A percentile compares a stretch with the other conserved stretches of the same genome.
Evolutionary conservation across 108 stramenopile species (phyloP).

Genomic region (Skeletonema potamos): DNA sequence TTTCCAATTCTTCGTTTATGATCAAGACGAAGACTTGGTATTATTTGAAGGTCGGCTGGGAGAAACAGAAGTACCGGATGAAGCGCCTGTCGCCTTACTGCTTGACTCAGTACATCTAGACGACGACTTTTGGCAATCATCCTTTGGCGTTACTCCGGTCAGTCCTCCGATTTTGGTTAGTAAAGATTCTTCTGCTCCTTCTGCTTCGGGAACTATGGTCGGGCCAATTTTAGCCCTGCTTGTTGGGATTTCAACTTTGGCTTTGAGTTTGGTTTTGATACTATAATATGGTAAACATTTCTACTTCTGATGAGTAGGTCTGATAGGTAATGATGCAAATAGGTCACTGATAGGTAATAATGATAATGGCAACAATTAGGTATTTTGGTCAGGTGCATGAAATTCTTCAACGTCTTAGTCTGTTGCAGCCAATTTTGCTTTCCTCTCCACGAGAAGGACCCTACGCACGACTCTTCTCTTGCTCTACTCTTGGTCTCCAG

Average conservation of each 20-base stretch:
- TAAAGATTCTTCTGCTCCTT: not conserved
- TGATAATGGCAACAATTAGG: no score
- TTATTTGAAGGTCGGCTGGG: constrained; percentile 44
- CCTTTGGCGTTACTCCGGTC: constrained; percentile 17
- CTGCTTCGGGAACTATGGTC: not conserved
- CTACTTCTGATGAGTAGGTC: no score
- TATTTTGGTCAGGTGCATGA: no score
- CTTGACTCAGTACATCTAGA: constrained; percentile 18
- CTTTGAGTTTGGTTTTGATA: not conserved
- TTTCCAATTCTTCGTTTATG: constrained; percentile 42
- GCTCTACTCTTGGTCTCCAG: no score
- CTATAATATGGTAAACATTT: not conserved
- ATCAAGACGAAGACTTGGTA: constrained; percentile 17
- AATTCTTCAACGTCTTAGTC: no score
- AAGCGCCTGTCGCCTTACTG: not conserved
- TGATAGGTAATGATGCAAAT: no score
- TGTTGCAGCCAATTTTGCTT: no score
- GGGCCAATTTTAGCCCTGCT: not conserved
- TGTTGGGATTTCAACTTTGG: not conserved
- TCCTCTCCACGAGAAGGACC: no score
- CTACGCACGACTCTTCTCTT: no score
- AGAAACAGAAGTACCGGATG: constrained; percentile 23
- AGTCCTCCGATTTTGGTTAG: constrained; percentile 6
- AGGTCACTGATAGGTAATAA: no score
- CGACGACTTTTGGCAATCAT: constrained; percentile 27